These are phyloP conservation scores for Solanum corneliomulleri DNA, from an alignment of 257 asterid species.

Conservation along the genomic window DNA sequence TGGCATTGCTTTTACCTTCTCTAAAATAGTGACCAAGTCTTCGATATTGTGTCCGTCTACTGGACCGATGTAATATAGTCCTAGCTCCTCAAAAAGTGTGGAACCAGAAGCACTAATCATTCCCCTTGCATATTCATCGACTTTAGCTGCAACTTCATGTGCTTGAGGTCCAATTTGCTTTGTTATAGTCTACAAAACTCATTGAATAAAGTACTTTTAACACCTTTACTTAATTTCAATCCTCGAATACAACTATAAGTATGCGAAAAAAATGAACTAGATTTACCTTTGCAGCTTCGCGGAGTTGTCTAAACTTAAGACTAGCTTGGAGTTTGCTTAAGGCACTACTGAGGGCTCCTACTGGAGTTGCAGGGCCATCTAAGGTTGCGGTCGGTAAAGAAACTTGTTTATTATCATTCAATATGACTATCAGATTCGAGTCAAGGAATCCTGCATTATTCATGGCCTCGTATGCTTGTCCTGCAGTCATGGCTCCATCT, in stretches of 20 bases:
- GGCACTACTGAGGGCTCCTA: conserved; percentile 65
- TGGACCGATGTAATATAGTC: conserved; percentile 72
- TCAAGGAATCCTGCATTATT: conserved; percentile 75
- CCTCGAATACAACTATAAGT: background rate
- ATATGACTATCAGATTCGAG: conserved; percentile 43
- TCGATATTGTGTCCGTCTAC: conserved; percentile 65
- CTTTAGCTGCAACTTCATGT: conserved; percentile 71
- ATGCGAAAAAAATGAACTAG: background rate
- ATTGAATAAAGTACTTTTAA: background rate
- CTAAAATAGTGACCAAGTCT: conserved; percentile 42
- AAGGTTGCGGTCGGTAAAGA: conserved; percentile 68
- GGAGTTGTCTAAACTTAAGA: conserved; percentile 55
- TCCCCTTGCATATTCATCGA: conserved; percentile 81
- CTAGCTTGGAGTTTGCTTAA: conserved; percentile 68
- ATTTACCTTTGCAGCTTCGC: conserved; percentile 71
- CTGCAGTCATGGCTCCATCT: conserved; percentile 82
- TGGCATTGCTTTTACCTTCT: conserved; percentile 54
- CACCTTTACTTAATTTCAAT: background rate
- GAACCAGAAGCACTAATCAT: conserved; percentile 72
- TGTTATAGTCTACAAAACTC: conserved; percentile 35
- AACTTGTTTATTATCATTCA: conserved; percentile 70
- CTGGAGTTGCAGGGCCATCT: conserved; percentile 68
- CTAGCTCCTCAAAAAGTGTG: conserved; percentile 68
- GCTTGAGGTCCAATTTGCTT: conserved; percentile 74
- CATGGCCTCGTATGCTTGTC: conserved; percentile 88